phyloP scores from a whole-genome alignment of 2,329 filamentous ascomycete genomes.

The Arthroderma sp. region DNA sequence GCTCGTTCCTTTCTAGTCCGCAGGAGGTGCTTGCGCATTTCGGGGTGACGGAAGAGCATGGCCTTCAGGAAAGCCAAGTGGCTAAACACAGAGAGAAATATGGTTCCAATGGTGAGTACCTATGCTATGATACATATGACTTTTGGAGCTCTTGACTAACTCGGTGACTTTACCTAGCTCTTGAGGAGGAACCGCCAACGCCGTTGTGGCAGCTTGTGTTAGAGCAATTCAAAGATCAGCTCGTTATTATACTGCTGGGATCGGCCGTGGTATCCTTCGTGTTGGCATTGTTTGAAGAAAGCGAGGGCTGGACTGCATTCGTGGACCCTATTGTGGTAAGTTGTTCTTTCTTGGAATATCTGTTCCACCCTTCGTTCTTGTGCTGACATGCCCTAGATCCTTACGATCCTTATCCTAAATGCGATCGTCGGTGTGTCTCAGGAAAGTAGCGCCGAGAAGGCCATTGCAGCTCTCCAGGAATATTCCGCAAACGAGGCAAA shows the following conservation, averaged over 20 bases:
- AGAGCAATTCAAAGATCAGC: constrained; percentile 98
- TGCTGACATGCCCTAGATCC: constrained; percentile 48
- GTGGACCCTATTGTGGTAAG: constrained; percentile 89
- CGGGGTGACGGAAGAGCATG: constrained; percentile 39
- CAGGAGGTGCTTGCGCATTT: constrained; percentile 43
- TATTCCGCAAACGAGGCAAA: constrained; percentile 98
- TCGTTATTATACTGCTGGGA: constrained; percentile 86
- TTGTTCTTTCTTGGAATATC: constrained; percentile 21
- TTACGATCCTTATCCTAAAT: constrained; percentile 94
- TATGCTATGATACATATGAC: not conserved
- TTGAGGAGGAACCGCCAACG: constrained; percentile 84
- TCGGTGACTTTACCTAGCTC: constrained; percentile 36
- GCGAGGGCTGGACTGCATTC: constrained; percentile 91
- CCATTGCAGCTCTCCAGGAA: constrained; percentile 93
- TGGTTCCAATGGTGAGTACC: constrained; percentile 43
- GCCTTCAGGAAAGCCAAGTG: constrained; percentile 41
- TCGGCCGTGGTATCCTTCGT: constrained; percentile 91
- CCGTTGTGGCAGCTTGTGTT: constrained; percentile 93
- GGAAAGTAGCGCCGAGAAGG: constrained; percentile 97
- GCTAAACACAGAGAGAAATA: constrained; percentile 35
- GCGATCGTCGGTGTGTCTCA: constrained; percentile 95
- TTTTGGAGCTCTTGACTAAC: constrained; percentile 14
- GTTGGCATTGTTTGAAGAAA: constrained; percentile 82
- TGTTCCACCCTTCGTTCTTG: not conserved
- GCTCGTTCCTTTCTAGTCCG: constrained; percentile 40